Evolutionary conservation across 208 protist genomes (phyloP), one percentile per base, ranked within the genome.

Genomic region (Blechomonas ayalai): DNA sequence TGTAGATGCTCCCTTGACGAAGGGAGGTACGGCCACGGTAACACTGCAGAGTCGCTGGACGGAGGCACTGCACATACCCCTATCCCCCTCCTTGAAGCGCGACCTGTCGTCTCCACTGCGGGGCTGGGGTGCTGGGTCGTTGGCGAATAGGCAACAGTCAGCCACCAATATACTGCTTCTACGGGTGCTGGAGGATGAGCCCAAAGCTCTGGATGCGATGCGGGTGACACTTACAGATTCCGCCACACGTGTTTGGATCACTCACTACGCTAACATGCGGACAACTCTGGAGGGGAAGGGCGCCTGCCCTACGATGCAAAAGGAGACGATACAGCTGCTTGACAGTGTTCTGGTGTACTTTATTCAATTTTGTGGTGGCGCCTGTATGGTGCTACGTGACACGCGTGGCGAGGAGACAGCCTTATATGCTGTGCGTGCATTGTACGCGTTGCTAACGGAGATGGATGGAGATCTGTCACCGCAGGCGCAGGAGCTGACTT

Each of bases 361-460:
- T 19, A 72, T 84, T 45, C 42, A 53, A 2, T 39, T 84, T 4
- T 82, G 73, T 43, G 62, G 45, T 4, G 53, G 67, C 26, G 57
- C 67, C 7, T 66, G 67, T 37, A 38, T 69, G 13, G 73, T 88
- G 20, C 31, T 37, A 38, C 54, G 46, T 13, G 68, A 54, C 13
- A 77, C 68, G 1, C 57, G 35, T 18, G 75, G 75, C 28, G 81
- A 85, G 36, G 45, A 48, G 31, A 46, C 59, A 15, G 64, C 81
- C 2, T 36, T 82, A 13, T 59, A 66, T 22, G 75, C 81, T 8
- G 66, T 79, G 23, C 65, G 73, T 44, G 75, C 75, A 4, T 32
- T 90, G 25, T 73, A 82, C 52, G 52, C 56, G 0, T 44, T 90
- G 10, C 44, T 89, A 15, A 59, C 67, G 22, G 67, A 83, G 52